A percentile compares a stretch with the other conserved stretches of the same genome.
Conservation (phyloP, 352 stramenopile species). For the Globisporangium echinulatum region DNA sequence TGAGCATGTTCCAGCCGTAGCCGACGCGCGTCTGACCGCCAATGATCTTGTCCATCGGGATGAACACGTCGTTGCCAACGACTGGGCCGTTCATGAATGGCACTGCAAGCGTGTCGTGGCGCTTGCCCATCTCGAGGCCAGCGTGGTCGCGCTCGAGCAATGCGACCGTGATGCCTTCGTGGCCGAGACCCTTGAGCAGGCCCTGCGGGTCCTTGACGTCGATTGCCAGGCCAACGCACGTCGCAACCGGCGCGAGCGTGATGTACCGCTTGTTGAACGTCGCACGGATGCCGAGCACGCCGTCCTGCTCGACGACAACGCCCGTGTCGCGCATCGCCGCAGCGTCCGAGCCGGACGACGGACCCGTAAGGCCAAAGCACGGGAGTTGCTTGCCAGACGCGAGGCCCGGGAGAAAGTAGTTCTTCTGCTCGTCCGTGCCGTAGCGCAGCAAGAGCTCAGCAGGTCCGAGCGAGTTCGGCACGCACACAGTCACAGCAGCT, state of each 20-base stretch:
- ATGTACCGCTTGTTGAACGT: constrained; percentile 99
- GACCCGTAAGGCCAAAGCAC: constrained; percentile 96
- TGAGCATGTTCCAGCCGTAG: constrained; percentile 99
- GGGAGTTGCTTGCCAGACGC: constrained; percentile 94
- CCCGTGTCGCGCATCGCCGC: constrained; percentile 93
- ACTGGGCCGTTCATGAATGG: constrained; percentile 99
- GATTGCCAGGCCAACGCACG: constrained; percentile 95
- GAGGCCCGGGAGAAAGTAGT: constrained; percentile 93
- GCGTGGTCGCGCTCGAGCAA: constrained; percentile 94
- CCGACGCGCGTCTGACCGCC: constrained; percentile 94
- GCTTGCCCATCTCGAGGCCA: constrained; percentile 92
- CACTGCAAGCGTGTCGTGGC: constrained; percentile 93
- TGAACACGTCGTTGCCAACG: constrained; percentile 95
- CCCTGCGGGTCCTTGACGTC: constrained; percentile 94
- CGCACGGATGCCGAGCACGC: constrained; percentile 93
- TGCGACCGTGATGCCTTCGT: constrained; percentile 95
- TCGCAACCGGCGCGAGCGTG: constrained; percentile 95
- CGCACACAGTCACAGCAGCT: constrained; percentile 91
- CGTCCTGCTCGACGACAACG: constrained; percentile 91
- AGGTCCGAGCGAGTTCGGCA: constrained; percentile 96
- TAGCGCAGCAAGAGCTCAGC: constrained; percentile 95
- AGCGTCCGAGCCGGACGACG: constrained; percentile 93
- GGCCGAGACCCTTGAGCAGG: constrained; percentile 90
- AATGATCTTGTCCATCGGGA: constrained; percentile 97
- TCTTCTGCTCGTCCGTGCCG: constrained; percentile 94